phyloP scores from a whole-genome alignment of 169 alveolate genomes.

The Plasmodium vivax region DNA sequence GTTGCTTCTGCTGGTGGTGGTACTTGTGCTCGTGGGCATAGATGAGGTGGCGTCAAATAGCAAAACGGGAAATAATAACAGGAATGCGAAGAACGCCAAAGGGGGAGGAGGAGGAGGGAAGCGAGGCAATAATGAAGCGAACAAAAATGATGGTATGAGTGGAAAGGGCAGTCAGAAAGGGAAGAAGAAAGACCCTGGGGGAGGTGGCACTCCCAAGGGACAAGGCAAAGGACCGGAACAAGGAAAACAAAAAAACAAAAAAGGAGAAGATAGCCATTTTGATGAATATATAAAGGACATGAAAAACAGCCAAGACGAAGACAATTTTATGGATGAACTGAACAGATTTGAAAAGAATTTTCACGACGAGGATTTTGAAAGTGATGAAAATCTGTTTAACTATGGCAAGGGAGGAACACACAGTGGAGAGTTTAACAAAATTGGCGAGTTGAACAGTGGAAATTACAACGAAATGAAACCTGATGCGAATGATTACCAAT shows the following conservation, averaged over 20 bases:
- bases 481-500: constrained; percentile 39
- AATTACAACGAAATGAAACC: constrained; percentile 48
- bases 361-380: not conserved
- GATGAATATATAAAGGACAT: not conserved
- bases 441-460: not conserved
- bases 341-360: not conserved
- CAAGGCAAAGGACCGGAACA: not conserved
- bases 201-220: not conserved
- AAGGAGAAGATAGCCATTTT: not conserved
- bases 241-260: not conserved
- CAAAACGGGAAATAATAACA: not conserved
- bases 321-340: constrained; percentile 42
- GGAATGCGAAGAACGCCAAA: not conserved
- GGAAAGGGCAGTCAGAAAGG: not conserved
- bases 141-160: not conserved
- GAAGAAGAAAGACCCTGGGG: not conserved
- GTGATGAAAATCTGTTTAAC: not conserved
- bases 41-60: constrained; percentile 3
- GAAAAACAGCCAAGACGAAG: not conserved
- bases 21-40: constrained; percentile 5
- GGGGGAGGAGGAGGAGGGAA: not conserved
- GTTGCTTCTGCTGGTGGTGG: not conserved
- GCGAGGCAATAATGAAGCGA: not conserved
- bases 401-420: not conserved
- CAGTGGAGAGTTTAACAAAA: not conserved